Base-by-base conservation (phyloP, 192 early-diverging fungal species). In the Backusella liffmaniae region DNA sequence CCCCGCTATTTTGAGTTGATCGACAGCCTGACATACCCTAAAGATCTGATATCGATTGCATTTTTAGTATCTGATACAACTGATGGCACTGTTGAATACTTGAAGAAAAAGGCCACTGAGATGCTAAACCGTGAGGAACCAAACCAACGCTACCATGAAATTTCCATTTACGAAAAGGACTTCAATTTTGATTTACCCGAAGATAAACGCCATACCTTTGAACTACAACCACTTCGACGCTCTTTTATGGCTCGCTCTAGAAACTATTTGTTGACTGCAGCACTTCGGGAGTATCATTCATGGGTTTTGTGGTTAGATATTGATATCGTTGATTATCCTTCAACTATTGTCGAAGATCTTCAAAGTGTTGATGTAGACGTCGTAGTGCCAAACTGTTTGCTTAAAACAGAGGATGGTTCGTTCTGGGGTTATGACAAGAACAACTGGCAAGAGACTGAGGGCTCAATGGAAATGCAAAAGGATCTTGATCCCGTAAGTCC, bases 221-320 rank as follows among this genome's bases (percentile, higher is more conserved):
- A 87, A n/a, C 85, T 84, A 29, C 89, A 90, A 72, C 80, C 75
- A 16, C 79, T 85, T 32, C 84, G 88, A 59, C 80, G 88, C 15
- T 84, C 73, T 21, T 84, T 86, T 75, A 88, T 90, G 86, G 89
- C 89, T 37, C 80, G 82, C 10, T 85, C 87, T 10, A 85, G 89
- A 75, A 90, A 90, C 68, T 86, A 86, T 44, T 73, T 90, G 66
- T 84, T 87, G 76, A 87, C 84, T 13, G 76, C 85, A 16, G 86
- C 87, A 10, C 74, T 90, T 0, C 70, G 75, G 21, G 76, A 82
- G 67, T 86, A 90, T 62, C 86, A 88, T 53, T 53, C 68, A 34
- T 90, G 87, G 87, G 89, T 90, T 15, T 77, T 90, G 32, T 90
- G 89, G 89, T 80, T 90, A 1, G 89, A 90, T 66, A 88, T 87